Conservation (phyloP, 1,139 yeast species). For the Magnusiomyces tetraspermus region DNA sequence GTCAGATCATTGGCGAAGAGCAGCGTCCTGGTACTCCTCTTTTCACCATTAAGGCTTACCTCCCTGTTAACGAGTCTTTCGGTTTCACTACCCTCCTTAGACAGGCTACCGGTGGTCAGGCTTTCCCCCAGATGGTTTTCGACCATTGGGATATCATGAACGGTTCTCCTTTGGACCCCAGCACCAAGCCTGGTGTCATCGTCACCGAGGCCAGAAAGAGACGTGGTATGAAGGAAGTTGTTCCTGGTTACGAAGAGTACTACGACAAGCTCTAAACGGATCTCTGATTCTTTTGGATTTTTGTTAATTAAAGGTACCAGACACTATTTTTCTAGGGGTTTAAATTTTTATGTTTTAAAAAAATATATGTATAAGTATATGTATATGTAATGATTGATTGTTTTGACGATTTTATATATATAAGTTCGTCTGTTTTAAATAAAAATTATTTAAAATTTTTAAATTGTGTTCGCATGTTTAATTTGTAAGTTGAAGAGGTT, state of each 20-base stretch:
- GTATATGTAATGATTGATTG: no score
- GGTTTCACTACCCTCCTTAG: slow-evolving; percentile 99
- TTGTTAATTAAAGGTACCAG: no score
- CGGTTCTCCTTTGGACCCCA: slow-evolving; percentile 90
- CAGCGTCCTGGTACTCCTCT: slow-evolving; percentile 99
- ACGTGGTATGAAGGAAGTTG: slow-evolving; percentile 93
- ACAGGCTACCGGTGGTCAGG: slow-evolving; percentile 99
- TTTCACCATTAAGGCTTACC: slow-evolving; percentile 98
- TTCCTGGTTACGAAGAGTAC: slow-evolving; percentile 99
- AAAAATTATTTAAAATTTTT: no score
- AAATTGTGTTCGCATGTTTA: no score
- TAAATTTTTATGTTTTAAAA: no score
- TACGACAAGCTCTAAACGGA: slow-evolving; percentile 85
- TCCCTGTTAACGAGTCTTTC: slow-evolving; percentile 99
- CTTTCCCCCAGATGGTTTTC: slow-evolving; percentile 99
- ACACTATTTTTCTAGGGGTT: no score
- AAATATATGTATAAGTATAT: no score
- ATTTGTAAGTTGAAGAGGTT: no score
- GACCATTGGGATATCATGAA: slow-evolving; percentile 92
- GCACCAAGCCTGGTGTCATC: slow-evolving; percentile 91
- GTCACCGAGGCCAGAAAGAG: slow-evolving; percentile 89
- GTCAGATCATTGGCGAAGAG: slow-evolving; percentile 97
- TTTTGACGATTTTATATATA: no score
- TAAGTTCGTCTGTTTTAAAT: no score
- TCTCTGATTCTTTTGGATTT: no score